Evolutionary conservation across 495 filamentous ascomycete species (phyloP).

Genomic region (Annulohypoxylon stygium): DNA sequence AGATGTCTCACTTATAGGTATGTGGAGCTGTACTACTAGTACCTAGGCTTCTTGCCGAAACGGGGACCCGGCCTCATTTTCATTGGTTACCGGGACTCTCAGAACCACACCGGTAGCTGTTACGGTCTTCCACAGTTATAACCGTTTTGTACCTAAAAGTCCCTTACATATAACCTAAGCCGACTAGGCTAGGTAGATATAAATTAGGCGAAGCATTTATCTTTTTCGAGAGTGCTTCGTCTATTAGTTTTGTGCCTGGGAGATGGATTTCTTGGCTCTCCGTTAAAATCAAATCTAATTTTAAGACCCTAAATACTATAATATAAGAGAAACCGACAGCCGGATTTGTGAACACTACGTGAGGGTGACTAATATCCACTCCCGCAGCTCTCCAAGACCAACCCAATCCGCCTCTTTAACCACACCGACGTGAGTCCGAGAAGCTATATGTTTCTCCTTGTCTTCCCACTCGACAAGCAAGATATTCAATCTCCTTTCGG

Average conservation of each 20-base stretch:
- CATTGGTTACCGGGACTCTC: slow-evolving; percentile 3
- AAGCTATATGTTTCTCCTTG: slow-evolving; percentile 12
- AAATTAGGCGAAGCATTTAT: too few relatives aligned
- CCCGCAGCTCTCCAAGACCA: slow-evolving; percentile 16
- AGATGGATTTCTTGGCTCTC: too few relatives aligned
- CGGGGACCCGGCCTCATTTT: not conserved
- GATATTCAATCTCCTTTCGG: slow-evolving; percentile 23
- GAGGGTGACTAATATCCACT: slow-evolving; percentile 31
- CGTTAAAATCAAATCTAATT: too few relatives aligned
- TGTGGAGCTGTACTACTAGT: not conserved
- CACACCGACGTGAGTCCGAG: slow-evolving; percentile 5
- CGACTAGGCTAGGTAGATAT: too few relatives aligned
- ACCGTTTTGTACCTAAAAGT: not conserved
- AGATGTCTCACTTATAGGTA: not conserved
- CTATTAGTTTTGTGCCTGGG: too few relatives aligned
- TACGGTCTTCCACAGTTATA: not conserved
- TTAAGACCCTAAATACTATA: too few relatives aligned
- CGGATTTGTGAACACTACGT: not conserved
- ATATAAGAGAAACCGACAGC: not conserved
- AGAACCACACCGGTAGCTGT: not conserved
- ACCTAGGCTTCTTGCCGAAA: slow-evolving; percentile 11
- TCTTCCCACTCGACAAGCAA: slow-evolving; percentile 31
- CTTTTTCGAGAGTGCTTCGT: too few relatives aligned
- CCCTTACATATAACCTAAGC: too few relatives aligned
- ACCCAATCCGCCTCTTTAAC: slow-evolving; percentile 29